phyloP scores from a whole-genome alignment of 2,329 filamentous ascomycete species.

The Xylaria sp. region DNA sequence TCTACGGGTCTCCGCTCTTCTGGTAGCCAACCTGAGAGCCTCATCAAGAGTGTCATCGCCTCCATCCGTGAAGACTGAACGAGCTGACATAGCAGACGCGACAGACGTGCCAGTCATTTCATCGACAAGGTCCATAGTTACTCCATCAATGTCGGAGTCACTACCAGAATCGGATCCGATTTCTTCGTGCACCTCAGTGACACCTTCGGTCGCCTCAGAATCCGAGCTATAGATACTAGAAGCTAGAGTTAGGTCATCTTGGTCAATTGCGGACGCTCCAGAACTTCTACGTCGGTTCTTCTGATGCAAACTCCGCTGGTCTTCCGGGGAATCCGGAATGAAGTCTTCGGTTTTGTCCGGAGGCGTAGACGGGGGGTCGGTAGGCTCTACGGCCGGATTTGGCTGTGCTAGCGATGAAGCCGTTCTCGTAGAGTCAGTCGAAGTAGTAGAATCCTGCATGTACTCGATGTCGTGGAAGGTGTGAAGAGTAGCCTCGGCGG shows the following conservation, averaged over 20 bases:
- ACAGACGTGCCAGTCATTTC: conserved; percentile 77
- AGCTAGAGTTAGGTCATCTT: conserved; percentile 74
- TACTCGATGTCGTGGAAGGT: conserved; percentile 97
- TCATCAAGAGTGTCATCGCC: conserved; percentile 82
- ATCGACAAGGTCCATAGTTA: conserved; percentile 81
- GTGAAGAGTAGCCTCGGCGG: conserved; percentile 94
- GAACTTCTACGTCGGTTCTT: conserved; percentile 73
- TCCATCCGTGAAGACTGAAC: conserved; percentile 64
- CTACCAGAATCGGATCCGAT: conserved; percentile 59
- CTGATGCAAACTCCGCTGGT: conserved; percentile 73
- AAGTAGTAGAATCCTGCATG: conserved; percentile 85
- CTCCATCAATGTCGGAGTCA: conserved; percentile 74
- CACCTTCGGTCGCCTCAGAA: conserved; percentile 66
- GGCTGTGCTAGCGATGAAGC: conserved; percentile 68
- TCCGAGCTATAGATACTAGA: conserved; percentile 83
- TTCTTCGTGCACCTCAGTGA: conserved; percentile 65
- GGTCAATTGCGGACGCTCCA: conserved; percentile 70
- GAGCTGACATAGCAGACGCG: conserved; percentile 68
- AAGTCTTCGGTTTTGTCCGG: conserved; percentile 70
- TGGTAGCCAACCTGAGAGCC: conserved; percentile 78
- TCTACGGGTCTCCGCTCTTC: conserved; percentile 78
- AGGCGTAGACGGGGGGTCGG: conserved; percentile 70
- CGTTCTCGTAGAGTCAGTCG: conserved; percentile 79
- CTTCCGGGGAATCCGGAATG: conserved; percentile 68
- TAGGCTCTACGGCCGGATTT: conserved; percentile 55